Conservation (phyloP, 2,329 filamentous ascomycete genomes). For the Ascochyta rabiei region DNA sequence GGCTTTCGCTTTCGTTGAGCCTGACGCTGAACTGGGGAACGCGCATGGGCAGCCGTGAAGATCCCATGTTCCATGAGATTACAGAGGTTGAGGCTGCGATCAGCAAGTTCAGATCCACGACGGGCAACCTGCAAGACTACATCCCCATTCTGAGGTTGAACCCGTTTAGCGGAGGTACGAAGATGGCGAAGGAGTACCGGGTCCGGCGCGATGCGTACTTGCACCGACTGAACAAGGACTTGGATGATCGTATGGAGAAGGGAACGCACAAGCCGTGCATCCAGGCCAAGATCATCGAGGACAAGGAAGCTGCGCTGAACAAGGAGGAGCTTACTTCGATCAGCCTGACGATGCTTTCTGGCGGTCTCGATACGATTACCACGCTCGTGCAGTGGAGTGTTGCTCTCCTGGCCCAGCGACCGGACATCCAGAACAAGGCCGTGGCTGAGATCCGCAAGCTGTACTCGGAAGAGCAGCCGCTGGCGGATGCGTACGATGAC, state of each 20-base stretch:
- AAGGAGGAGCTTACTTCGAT: slow-evolving; percentile 69
- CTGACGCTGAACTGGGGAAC: slow-evolving; percentile 71
- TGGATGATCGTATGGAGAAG: slow-evolving; percentile 66
- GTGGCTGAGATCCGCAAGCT: slow-evolving; percentile 61
- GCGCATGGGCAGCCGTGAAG: slow-evolving; percentile 64
- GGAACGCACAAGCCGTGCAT: slow-evolving; percentile 69
- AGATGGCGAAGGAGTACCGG: slow-evolving; percentile 65
- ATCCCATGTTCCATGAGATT: slow-evolving; percentile 66
- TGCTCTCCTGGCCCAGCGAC: slow-evolving; percentile 63
- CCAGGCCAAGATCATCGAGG: slow-evolving; percentile 69
- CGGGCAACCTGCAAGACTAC: slow-evolving; percentile 67
- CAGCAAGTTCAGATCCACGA: slow-evolving; percentile 64
- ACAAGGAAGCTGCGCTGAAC: slow-evolving; percentile 67
- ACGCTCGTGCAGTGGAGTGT: slow-evolving; percentile 71
- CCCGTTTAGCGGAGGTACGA: slow-evolving; percentile 64
- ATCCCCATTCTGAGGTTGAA: slow-evolving; percentile 65
- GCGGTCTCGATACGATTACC: slow-evolving; percentile 70
- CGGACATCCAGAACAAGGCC: slow-evolving; percentile 68
- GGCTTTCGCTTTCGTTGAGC: slow-evolving; percentile 65
- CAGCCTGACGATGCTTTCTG: slow-evolving; percentile 71
- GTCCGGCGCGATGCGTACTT: slow-evolving; percentile 66
- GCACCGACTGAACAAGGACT: slow-evolving; percentile 60
- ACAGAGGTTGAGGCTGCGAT: slow-evolving; percentile 68
- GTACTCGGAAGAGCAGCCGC: slow-evolving; percentile 59
- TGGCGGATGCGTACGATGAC: slow-evolving; percentile 67